Evolutionary conservation across 1,139 yeast genomes (phyloP).

Genomic region (Hansenula lynferdii): DNA sequence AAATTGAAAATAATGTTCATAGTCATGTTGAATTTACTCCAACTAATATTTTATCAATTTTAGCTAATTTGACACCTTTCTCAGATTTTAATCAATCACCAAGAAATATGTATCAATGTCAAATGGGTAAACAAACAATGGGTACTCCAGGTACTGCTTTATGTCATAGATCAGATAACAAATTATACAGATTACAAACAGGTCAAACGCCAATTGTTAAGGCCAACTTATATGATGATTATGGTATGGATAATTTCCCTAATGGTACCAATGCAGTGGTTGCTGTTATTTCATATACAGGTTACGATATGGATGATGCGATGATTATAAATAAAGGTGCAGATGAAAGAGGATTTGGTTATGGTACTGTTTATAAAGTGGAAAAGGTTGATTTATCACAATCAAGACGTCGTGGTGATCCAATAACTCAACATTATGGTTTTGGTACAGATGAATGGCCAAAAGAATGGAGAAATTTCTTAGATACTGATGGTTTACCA

Average conservation of each 20-base stretch:
- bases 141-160: conserved; percentile 99
- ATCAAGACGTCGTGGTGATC: conserved; percentile 88
- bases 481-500: conserved; percentile 94
- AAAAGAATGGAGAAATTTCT: conserved; percentile 76
- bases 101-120: conserved; percentile 99
- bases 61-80: conserved; percentile 95
- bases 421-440: conserved; percentile 91
- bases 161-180: conserved; percentile 90
- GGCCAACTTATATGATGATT: conserved; percentile 89
- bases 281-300: conserved; percentile 97
- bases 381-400: conserved; percentile 82
- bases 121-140: conserved; percentile 99
- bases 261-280: conserved; percentile 98
- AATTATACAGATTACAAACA: conserved; percentile 83
- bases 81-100: conserved; percentile 99
- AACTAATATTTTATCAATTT: conserved; percentile 86
- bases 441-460: conserved; percentile 95
- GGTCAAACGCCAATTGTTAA: conserved; percentile 98
- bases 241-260: conserved; percentile 98
- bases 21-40: conserved; percentile 94
- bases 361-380: conserved; percentile 93
- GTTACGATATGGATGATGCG: conserved; percentile 99
- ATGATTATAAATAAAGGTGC: conserved; percentile 97
- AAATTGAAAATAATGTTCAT: conserved; percentile 76
- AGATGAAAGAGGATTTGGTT: conserved; percentile 96